These are phyloP conservation scores for Citrus unshiu DNA, from an alignment of 345 rosid genomes.

Conservation along the genomic window DNA sequence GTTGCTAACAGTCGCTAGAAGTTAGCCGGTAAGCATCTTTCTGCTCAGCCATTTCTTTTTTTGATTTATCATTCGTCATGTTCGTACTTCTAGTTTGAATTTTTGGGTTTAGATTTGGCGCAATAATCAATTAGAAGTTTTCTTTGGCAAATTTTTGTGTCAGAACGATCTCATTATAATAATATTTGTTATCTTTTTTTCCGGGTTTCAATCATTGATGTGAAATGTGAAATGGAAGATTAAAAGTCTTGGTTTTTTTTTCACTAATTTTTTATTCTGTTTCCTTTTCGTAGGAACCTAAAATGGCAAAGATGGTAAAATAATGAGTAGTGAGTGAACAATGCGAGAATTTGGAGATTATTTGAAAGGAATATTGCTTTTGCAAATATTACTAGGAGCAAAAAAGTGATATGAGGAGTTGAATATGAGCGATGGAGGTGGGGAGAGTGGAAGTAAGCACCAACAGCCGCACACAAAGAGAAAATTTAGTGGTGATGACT, in stretches of 20 bases:
- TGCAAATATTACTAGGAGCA: constrained; percentile 19
- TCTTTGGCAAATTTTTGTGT: neutral
- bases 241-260: neutral
- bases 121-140: neutral
- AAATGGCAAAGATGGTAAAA: neutral
- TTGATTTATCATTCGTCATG: neutral
- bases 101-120: neutral
- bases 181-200: neutral
- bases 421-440: constrained; percentile 89
- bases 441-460: constrained; percentile 49
- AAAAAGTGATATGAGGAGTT: constrained; percentile 59
- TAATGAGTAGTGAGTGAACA: constrained; percentile 21
- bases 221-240: neutral
- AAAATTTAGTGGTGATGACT: constrained; percentile 46
- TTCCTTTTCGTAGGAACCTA: neutral
- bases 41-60: neutral
- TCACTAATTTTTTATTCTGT: neutral
- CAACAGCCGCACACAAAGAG: constrained; percentile 30
- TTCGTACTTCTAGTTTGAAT: neutral
- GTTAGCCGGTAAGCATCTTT: neutral
- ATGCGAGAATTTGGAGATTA: constrained; percentile 20
- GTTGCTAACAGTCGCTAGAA: neutral
- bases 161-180: neutral
- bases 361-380: constrained; percentile 30
- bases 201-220: neutral